Percentiles rank a stretch among this genome's conserved stretches.
Evolutionary conservation across 352 stramenopile species (phyloP).

Genomic region (Globisporangium radiosum): DNA sequence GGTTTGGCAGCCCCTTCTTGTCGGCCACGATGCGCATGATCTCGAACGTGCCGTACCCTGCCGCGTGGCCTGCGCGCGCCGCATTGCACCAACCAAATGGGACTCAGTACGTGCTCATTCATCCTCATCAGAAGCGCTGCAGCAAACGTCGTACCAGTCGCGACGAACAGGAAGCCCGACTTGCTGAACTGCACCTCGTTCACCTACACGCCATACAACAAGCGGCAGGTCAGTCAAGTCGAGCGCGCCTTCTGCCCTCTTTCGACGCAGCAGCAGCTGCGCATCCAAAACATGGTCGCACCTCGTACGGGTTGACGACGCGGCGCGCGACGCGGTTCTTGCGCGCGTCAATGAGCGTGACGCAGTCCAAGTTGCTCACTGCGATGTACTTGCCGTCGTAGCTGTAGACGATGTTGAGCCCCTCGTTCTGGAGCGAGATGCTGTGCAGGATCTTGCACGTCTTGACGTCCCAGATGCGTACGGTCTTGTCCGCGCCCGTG

Average conservation of each 20-base stretch:
- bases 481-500: conserved; percentile 72
- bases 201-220: conserved; percentile 14
- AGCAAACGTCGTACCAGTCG: conserved; percentile 24
- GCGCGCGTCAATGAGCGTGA: conserved; percentile 76
- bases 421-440: conserved; percentile 66
- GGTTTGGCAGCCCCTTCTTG: conserved; percentile 73
- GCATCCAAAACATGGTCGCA: background rate
- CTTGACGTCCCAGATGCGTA: conserved; percentile 82
- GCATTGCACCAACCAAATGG: too few species aligned
- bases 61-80: conserved; percentile 37
- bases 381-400: conserved; percentile 79
- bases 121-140: too few species aligned
- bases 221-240: background rate
- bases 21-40: conserved; percentile 75
- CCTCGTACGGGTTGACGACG: conserved; percentile 78
- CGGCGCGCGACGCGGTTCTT: conserved; percentile 74
- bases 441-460: conserved; percentile 69
- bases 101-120: too few species aligned
- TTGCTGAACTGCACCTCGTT: conserved; percentile 84
- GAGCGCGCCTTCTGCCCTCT: too few species aligned
- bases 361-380: conserved; percentile 64
- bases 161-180: conserved; percentile 72
- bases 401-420: conserved; percentile 76
- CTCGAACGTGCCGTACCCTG: conserved; percentile 75
- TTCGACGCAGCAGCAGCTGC: background rate